Conservation (phyloP, 1,284 basidiomycete species). For the Earliella scabrosa region DNA sequence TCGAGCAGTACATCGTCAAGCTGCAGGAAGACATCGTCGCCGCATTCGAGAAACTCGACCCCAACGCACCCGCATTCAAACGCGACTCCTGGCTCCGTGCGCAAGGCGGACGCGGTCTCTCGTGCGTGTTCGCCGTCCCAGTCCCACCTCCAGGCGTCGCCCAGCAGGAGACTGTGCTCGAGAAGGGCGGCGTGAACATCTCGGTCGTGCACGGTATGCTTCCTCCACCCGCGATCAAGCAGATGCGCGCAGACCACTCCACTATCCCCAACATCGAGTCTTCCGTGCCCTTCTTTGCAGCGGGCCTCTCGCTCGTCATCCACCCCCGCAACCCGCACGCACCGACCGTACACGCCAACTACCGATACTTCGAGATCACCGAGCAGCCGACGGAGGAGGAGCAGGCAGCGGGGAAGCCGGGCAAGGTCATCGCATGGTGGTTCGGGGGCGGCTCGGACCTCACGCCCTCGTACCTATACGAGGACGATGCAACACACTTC, state of each 20-base stretch:
- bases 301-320: constrained; percentile 90
- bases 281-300: constrained; percentile 91
- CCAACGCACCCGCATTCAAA: constrained; percentile 73
- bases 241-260: constrained; percentile 94
- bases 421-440: constrained; percentile 90
- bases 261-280: constrained; percentile 69
- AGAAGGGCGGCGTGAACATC: constrained; percentile 98
- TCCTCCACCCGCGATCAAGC: constrained; percentile 86
- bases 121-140: constrained; percentile 84
- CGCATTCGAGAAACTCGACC: constrained; percentile 83
- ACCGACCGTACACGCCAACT: constrained; percentile 96
- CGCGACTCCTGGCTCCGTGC: constrained; percentile 88
- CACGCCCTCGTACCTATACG: constrained; percentile 92
- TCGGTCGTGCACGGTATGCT: constrained; percentile 90
- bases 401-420: constrained; percentile 34
- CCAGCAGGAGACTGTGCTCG: constrained; percentile 64
- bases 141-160: constrained; percentile 34
- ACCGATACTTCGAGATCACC: constrained; percentile 95
- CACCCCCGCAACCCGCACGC: constrained; percentile 93
- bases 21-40: constrained; percentile 87
- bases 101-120: constrained; percentile 88
- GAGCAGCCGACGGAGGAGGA: constrained; percentile 46
- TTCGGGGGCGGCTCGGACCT: constrained; percentile 97
- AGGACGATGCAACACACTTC: constrained; percentile 88
- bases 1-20: constrained; percentile 79